Evolutionary conservation across 768 basidiomycete species (phyloP).

Genomic region (Boletus vinaceobasis): DNA sequence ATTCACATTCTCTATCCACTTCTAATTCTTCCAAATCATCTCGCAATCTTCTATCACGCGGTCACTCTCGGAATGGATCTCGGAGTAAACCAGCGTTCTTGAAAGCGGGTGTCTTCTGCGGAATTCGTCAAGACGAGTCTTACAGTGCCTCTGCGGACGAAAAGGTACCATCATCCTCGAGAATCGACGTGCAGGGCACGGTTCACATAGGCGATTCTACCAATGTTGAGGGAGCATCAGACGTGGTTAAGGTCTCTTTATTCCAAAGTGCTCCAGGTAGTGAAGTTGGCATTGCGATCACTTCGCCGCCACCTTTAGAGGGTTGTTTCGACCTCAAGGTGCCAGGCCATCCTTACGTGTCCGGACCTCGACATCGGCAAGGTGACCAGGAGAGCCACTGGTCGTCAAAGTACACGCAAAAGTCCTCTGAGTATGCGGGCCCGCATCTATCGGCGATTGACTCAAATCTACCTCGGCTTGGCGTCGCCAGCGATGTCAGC

Average conservation of each 20-base stretch:
- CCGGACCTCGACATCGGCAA: neutral
- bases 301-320: slow-evolving; percentile 34
- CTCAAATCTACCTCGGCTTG: slow-evolving; percentile 12
- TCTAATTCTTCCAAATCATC: slow-evolving; percentile 33
- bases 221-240: neutral
- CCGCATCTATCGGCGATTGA: slow-evolving; percentile 38
- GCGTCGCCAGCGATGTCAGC: slow-evolving; percentile 28
- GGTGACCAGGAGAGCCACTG: neutral
- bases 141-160: slow-evolving; percentile 21
- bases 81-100: slow-evolving; percentile 37
- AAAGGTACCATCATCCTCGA: slow-evolving; percentile 21
- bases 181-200: slow-evolving; percentile 23
- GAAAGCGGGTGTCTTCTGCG: slow-evolving; percentile 33
- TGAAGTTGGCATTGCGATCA: slow-evolving; percentile 43
- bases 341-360: slow-evolving; percentile 3
- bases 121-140: slow-evolving; percentile 24
- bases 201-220: slow-evolving; percentile 3
- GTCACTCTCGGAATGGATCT: slow-evolving; percentile 38
- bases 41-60: slow-evolving; percentile 15
- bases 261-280: slow-evolving; percentile 26
- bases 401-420: slow-evolving; percentile 18
- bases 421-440: slow-evolving; percentile 37
- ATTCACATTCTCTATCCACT: slow-evolving; percentile 37
- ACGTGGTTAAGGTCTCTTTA: slow-evolving; percentile 24
- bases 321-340: slow-evolving; percentile 14